A percentile compares a stretch with the other conserved stretches of the same genome.
Evolutionary conservation across 1,284 basidiomycete species (phyloP).

Genomic region (Cryptococcus sp.): DNA sequence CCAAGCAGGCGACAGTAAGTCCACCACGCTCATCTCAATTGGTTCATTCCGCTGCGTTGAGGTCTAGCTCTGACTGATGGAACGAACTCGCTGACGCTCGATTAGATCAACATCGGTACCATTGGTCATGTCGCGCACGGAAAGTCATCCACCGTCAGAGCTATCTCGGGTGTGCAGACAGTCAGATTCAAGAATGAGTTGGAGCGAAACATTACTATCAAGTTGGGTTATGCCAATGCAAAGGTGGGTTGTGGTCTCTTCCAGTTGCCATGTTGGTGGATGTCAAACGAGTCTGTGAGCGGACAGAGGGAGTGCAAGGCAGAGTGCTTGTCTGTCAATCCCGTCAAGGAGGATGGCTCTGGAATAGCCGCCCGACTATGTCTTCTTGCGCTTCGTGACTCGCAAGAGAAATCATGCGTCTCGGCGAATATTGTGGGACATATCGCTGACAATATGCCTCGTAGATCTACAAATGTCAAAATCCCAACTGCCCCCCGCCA

Average conservation of each 20-base stretch:
- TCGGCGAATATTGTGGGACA: too few species aligned
- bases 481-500: constrained; percentile 86
- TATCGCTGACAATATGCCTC: not conserved
- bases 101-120: constrained; percentile 61
- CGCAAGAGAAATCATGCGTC: too few species aligned
- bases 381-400: too few species aligned
- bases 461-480: constrained; percentile 97
- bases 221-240: constrained; percentile 96
- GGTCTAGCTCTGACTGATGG: too few species aligned
- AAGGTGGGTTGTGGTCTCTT: constrained; percentile 65
- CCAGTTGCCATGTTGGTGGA: not conserved
- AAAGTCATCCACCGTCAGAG: constrained; percentile 98
- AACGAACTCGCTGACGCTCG: not conserved
- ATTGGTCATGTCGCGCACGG: constrained; percentile 98
- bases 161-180: constrained; percentile 98
- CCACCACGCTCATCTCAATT: too few species aligned
- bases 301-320: too few species aligned
- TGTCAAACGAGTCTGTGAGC: too few species aligned
- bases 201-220: constrained; percentile 98
- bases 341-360: too few species aligned
- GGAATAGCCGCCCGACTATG: too few species aligned
- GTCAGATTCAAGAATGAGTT: constrained; percentile 99
- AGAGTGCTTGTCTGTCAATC: too few species aligned
- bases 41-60: too few species aligned
- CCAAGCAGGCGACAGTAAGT: constrained; percentile 78